phyloP scores from a whole-genome alignment of 2,329 filamentous ascomycete genomes.

The Hypoxylon sp. region DNA sequence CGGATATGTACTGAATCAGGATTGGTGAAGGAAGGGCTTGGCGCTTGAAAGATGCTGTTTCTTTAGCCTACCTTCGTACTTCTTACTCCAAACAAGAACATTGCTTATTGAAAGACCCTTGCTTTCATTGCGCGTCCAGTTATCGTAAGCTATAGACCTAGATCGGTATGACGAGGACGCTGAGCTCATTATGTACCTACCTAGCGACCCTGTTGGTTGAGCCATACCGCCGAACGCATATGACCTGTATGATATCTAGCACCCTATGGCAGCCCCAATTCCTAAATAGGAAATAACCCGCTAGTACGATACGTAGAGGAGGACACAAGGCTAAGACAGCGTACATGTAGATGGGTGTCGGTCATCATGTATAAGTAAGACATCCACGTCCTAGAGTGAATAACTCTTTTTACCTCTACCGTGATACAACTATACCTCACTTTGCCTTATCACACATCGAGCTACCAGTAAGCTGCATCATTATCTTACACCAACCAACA shows the following conservation, averaged over 20 bases:
- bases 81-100: background rate
- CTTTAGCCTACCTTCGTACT: constrained; percentile 10
- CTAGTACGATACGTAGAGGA: background rate
- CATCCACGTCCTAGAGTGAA: background rate
- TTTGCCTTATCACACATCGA: constrained; percentile 7
- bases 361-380: constrained; percentile 7
- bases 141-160: background rate
- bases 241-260: background rate
- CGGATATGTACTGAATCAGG: constrained; percentile 30
- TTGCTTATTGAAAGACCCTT: constrained; percentile 1
- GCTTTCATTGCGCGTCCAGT: constrained; percentile 7
- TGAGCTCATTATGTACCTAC: background rate
- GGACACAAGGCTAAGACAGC: background rate
- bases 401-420: background rate
- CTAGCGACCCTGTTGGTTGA: background rate
- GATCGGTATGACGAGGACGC: background rate
- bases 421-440: background rate
- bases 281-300: constrained; percentile 30
- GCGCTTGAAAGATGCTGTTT: constrained; percentile 1
- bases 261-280: background rate
- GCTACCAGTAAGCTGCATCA: background rate
- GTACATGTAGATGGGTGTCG: constrained; percentile 5
- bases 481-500: background rate
- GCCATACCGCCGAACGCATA: constrained; percentile 13
- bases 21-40: constrained; percentile 20